These are phyloP conservation scores for Nakazawaea siamensis DNA, from an alignment of 805 yeast species.

Conservation along the genomic window DNA sequence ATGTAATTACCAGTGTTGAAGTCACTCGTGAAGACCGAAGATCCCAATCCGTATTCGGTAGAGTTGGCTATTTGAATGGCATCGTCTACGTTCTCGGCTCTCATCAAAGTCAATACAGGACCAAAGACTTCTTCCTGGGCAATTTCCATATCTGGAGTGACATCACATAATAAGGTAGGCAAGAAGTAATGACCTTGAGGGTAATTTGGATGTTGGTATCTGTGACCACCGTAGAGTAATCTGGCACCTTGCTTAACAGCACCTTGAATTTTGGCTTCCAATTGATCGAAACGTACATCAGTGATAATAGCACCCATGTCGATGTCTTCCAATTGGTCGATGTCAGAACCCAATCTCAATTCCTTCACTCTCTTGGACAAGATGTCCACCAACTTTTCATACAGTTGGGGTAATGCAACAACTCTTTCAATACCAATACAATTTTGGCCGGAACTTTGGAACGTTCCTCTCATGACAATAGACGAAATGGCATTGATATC, in stretches of 20 bases:
- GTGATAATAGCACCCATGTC: slow-evolving; percentile 97
- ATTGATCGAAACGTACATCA: slow-evolving; percentile 57
- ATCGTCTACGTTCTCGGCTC: slow-evolving; percentile 55
- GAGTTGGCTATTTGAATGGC: slow-evolving; percentile 76
- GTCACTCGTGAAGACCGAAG: slow-evolving; percentile 75
- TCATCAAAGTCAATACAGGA: slow-evolving; percentile 76
- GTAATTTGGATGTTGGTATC: slow-evolving; percentile 79
- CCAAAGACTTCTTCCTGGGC: slow-evolving; percentile 94
- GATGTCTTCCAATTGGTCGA: slow-evolving; percentile 82
- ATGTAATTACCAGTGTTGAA: slow-evolving; percentile 50
- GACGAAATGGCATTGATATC: slow-evolving; percentile 57
- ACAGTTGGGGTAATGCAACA: slow-evolving; percentile 65
- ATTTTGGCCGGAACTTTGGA: slow-evolving; percentile 96
- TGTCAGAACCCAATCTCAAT: slow-evolving; percentile 80
- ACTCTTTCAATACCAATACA: slow-evolving; percentile 97
- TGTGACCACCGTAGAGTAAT: slow-evolving; percentile 72
- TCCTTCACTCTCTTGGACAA: slow-evolving; percentile 49
- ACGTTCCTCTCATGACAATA: slow-evolving; percentile 86
- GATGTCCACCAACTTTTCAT: slow-evolving; percentile 51
- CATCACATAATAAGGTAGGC: slow-evolving; percentile 85
- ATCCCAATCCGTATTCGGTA: slow-evolving; percentile 86
- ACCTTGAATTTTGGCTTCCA: slow-evolving; percentile 60
- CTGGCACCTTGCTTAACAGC: slow-evolving; percentile 81
- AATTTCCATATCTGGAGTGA: slow-evolving; percentile 65
- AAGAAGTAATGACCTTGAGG: slow-evolving; percentile 92